Conservation (phyloP, 768 basidiomycete species). For the Amanita brunnescens region DNA sequence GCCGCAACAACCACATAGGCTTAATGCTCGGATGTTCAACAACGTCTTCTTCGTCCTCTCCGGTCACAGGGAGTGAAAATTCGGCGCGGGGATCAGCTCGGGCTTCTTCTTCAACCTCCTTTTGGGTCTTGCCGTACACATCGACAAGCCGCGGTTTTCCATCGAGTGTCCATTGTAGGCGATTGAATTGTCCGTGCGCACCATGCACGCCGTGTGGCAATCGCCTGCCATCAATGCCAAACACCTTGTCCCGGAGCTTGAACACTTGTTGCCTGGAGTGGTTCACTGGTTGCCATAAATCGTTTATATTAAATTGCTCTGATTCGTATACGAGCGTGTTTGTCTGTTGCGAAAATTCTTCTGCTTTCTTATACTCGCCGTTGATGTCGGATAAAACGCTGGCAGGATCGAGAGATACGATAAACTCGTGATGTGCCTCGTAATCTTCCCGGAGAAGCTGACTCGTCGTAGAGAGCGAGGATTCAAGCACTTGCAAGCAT, state of each 20-base stretch:
- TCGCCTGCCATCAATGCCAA: constrained; percentile 48
- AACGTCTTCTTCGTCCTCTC: constrained; percentile 44
- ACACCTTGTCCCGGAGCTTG: constrained; percentile 57
- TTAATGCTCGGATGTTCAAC: constrained; percentile 51
- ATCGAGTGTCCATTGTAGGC: constrained; percentile 64
- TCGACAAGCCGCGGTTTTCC: constrained; percentile 58
- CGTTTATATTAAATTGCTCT: constrained; percentile 55
- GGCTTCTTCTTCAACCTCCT: constrained; percentile 68
- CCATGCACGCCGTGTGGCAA: constrained; percentile 43
- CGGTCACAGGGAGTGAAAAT: constrained; percentile 11
- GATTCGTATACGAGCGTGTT: constrained; percentile 66
- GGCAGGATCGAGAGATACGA: constrained; percentile 42
- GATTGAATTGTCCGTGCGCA: constrained; percentile 52
- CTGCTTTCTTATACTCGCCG: constrained; percentile 36
- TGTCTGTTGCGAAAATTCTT: constrained; percentile 50
- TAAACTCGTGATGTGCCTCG: constrained; percentile 37
- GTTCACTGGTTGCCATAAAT: constrained; percentile 59
- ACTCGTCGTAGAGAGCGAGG: constrained; percentile 45
- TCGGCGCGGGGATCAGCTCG: constrained; percentile 19
- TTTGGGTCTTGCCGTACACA: constrained; percentile 60
- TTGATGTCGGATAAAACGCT: constrained; percentile 44
- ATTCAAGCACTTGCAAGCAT: constrained; percentile 52
- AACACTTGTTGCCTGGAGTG: constrained; percentile 56
- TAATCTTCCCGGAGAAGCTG: constrained; percentile 51
- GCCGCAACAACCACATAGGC: constrained; percentile 68